These are phyloP conservation scores for Chlorella sp. DNA, from an alignment of 139 green algal species.

Conservation along the genomic window DNA sequence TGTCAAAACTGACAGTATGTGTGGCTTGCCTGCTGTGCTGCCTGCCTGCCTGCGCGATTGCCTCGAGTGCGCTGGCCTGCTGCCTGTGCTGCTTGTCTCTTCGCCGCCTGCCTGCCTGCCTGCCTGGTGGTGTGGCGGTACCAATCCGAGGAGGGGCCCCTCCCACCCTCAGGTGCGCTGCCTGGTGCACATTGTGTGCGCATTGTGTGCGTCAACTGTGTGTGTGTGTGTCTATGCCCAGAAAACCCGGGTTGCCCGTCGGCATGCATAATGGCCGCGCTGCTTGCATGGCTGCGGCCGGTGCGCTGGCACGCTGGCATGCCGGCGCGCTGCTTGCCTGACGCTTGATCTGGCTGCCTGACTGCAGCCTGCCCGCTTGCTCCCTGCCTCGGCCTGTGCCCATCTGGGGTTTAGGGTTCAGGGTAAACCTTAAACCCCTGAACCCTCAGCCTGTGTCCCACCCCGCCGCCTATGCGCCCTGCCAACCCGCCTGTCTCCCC, in stretches of 20 bases:
- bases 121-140: conserved; percentile 50
- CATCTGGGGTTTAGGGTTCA: too few species aligned
- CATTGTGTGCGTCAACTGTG: background rate
- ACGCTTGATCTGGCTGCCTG: too few species aligned
- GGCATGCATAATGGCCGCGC: too few species aligned
- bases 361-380: too few species aligned
- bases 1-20: background rate
- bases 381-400: too few species aligned
- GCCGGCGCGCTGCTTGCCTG: too few species aligned
- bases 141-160: conserved; percentile 32
- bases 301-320: background rate
- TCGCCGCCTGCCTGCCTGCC: too few species aligned
- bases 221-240: background rate
- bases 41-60: background rate
- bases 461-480: background rate
- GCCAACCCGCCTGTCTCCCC: background rate
- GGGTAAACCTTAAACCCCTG: too few species aligned
- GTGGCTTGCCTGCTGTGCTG: background rate
- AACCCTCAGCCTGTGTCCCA: too few species aligned
- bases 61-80: background rate
- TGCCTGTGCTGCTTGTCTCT: background rate
- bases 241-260: too few species aligned
- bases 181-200: too few species aligned
- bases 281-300: background rate
- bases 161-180: conserved; percentile 25